phyloP scores from a whole-genome alignment of 305 asterid genomes.

The Rubia peregrina region DNA sequence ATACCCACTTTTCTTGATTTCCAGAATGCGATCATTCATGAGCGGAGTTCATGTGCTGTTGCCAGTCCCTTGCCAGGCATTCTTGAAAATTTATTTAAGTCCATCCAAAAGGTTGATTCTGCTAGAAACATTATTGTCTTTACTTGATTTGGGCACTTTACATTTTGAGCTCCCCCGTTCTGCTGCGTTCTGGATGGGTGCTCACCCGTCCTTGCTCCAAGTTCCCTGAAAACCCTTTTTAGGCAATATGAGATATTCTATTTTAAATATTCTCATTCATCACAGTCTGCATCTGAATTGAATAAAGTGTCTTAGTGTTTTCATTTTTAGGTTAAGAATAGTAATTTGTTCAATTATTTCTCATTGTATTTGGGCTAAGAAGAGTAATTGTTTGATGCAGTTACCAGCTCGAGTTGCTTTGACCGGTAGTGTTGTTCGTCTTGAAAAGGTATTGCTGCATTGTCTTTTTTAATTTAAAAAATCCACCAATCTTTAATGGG shows the following conservation, averaged over 20 bases:
- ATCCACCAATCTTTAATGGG: too few relatives aligned
- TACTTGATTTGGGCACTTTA: not conserved
- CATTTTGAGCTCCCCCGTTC: not conserved
- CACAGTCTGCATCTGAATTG: not conserved
- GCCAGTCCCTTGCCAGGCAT: slow-evolving; percentile 68
- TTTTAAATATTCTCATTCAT: not conserved
- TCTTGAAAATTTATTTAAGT: slow-evolving; percentile 50
- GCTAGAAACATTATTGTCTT: not conserved
- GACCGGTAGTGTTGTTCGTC: slow-evolving; percentile 59
- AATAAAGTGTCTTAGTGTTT: not conserved
- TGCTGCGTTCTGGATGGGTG: not conserved
- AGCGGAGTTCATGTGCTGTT: slow-evolving; percentile 82
- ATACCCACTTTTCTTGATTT: not conserved
- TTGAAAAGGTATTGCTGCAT: slow-evolving; percentile 49
- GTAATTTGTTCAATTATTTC: not conserved
- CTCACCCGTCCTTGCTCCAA: not conserved
- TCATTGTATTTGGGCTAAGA: slow-evolving; percentile 9
- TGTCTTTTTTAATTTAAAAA: too few relatives aligned
- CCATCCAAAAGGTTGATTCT: slow-evolving; percentile 50
- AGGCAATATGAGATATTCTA: not conserved
- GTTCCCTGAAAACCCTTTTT: not conserved
- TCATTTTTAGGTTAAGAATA: slow-evolving; percentile 6
- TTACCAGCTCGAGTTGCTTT: slow-evolving; percentile 81
- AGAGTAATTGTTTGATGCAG: slow-evolving; percentile 34
- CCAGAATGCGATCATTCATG: slow-evolving; percentile 76